These are phyloP conservation scores for Bruguiera sexangula DNA, from an alignment of 345 rosid genomes.

Conservation along the genomic window DNA sequence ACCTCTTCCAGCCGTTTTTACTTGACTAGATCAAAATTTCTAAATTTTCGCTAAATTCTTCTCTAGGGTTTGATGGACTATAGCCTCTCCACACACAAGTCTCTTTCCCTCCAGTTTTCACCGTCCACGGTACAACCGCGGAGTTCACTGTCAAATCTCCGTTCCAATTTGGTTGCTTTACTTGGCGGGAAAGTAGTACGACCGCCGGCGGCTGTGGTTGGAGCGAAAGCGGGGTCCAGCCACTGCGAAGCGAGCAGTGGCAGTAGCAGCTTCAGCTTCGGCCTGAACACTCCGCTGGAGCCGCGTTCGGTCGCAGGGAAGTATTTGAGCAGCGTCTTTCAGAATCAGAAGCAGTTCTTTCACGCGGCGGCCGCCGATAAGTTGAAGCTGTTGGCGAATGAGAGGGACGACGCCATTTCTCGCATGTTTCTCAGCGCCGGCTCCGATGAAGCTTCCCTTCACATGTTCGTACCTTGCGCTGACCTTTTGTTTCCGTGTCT, in stretches of 20 bases:
- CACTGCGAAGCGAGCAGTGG: slow-evolving; percentile 72
- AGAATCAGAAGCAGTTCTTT: slow-evolving; percentile 69
- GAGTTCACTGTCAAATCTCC: background rate
- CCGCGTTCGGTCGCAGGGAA: slow-evolving; percentile 65
- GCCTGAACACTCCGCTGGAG: slow-evolving; percentile 81
- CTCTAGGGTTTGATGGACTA: slow-evolving; percentile 44
- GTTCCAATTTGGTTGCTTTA: background rate
- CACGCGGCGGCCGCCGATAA: slow-evolving; percentile 71
- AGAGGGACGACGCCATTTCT: slow-evolving; percentile 49
- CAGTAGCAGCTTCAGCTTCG: slow-evolving; percentile 11
- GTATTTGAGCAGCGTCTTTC: slow-evolving; percentile 65
- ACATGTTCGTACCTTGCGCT: slow-evolving; percentile 46
- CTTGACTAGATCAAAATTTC: too few relatives aligned
- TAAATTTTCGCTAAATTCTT: too few relatives aligned
- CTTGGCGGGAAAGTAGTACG: slow-evolving; percentile 6
- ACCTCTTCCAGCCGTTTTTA: background rate
- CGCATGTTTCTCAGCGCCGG: slow-evolving; percentile 61
- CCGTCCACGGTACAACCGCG: slow-evolving; percentile 27
- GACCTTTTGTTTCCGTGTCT: background rate
- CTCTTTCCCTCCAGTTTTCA: slow-evolving; percentile 25
- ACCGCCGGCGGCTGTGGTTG: slow-evolving; percentile 15
- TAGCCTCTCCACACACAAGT: slow-evolving; percentile 35
- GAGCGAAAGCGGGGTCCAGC: slow-evolving; percentile 58
- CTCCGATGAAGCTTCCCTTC: slow-evolving; percentile 73
- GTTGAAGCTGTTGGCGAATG: slow-evolving; percentile 61